Evolutionary conservation across 2,329 filamentous ascomycete species (phyloP).

Genomic region (Calonectria hawksworthii): DNA sequence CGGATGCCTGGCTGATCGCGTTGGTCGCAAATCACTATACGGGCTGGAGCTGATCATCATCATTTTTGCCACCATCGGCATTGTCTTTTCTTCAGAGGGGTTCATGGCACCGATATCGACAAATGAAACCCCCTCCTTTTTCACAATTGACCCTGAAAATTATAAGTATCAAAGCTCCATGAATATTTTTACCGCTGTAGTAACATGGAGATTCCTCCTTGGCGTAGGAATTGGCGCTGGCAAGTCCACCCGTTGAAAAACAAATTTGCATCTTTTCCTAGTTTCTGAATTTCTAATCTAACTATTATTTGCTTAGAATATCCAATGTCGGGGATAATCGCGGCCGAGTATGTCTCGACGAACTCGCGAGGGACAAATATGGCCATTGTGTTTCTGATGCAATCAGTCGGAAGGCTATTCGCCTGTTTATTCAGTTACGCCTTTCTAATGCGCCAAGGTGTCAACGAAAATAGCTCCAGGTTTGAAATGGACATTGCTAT

Average conservation of each 20-base stretch:
- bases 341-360: conserved; percentile 47
- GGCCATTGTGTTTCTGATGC: conserved; percentile 46
- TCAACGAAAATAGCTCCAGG: conserved; percentile 36
- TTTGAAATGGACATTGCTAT: conserved; percentile 52
- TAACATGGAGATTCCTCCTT: conserved; percentile 6
- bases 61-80: conserved; percentile 40
- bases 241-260: conserved; percentile 16
- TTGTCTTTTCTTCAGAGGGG: conserved; percentile 36
- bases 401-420: conserved; percentile 59
- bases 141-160: background rate
- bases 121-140: no score
- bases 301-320: conserved; percentile 37
- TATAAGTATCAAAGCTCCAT: background rate
- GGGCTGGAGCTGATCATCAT: conserved; percentile 44
- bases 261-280: background rate
- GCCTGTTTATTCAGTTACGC: conserved; percentile 67
- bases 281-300: background rate
- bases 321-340: conserved; percentile 47
- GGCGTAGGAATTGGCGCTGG: conserved; percentile 47
- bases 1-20: conserved; percentile 43
- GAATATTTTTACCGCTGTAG: conserved; percentile 14
- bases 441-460: conserved; percentile 46
- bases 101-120: background rate
- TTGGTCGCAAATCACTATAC: conserved; percentile 43
- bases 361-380: conserved; percentile 43